Conservation (phyloP, 129 eudicot genomes). For the Centaurea solstitialis region DNA sequence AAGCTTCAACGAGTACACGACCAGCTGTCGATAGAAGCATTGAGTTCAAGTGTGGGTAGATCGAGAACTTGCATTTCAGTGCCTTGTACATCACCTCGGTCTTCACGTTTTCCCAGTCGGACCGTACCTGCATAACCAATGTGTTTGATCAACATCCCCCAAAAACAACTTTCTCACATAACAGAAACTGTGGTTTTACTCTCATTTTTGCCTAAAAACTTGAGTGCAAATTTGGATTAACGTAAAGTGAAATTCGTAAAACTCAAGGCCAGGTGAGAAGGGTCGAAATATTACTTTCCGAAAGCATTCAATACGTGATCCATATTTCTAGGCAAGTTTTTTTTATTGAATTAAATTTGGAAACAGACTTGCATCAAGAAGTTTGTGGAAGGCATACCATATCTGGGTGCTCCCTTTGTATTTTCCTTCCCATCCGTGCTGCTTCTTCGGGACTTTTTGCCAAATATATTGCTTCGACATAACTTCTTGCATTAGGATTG, state of each 20-base stretch:
- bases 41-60: slow-evolving; percentile 68
- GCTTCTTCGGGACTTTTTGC: slow-evolving; percentile 99
- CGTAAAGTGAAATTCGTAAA: not conserved
- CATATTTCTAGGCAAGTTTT: not conserved
- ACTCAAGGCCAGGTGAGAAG: not conserved
- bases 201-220: not conserved
- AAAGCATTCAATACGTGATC: not conserved
- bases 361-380: not conserved
- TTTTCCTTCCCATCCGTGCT: slow-evolving; percentile 82
- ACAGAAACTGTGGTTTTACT: not conserved
- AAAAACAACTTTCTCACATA: not conserved
- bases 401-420: slow-evolving; percentile 71
- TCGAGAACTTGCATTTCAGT: slow-evolving; percentile 80
- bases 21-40: slow-evolving; percentile 86
- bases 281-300: not conserved
- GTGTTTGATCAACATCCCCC: slow-evolving; percentile 3
- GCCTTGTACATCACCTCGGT: slow-evolving; percentile 81
- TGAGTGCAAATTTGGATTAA: not conserved
- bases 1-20: slow-evolving; percentile 86
- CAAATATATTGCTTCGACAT: slow-evolving; percentile 52
- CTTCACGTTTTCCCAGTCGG: slow-evolving; percentile 77
- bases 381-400: slow-evolving; percentile 50
- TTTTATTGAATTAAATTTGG: not conserved
- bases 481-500: slow-evolving; percentile 56
- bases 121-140: slow-evolving; percentile 57